These are phyloP conservation scores for Fraxinus floribunda DNA, from an alignment of 305 asterid genomes.

Conservation along the genomic window DNA sequence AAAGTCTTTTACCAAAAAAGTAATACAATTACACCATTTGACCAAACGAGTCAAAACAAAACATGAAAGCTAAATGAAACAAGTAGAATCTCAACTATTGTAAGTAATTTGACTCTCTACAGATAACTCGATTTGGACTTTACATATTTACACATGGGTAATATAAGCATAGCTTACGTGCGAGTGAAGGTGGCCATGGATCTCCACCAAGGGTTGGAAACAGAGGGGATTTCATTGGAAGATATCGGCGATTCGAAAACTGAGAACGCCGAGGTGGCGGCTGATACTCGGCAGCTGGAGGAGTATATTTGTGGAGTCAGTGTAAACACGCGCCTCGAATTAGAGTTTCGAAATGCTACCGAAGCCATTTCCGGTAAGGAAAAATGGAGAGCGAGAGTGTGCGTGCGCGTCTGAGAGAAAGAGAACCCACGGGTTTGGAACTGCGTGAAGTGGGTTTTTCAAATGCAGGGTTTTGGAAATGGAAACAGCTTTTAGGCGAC, in stretches of 20 bases:
- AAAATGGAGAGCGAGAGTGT: neutral
- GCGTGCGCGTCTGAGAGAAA: neutral
- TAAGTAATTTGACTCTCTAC: neutral
- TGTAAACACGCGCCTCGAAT: conserved; percentile 52
- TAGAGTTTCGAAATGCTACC: conserved; percentile 52
- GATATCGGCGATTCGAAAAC: conserved; percentile 45
- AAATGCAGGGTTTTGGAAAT: conserved; percentile 43
- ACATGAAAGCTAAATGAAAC: neutral
- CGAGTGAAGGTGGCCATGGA: conserved; percentile 98
- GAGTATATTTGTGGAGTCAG: conserved; percentile 58
- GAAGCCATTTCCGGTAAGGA: conserved; percentile 56
- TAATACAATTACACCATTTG: neutral
- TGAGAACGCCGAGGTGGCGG: conserved; percentile 43
- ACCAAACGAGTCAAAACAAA: neutral
- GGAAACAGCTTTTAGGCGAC: conserved; percentile 35
- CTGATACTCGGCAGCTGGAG: conserved; percentile 62
- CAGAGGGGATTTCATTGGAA: conserved; percentile 32
- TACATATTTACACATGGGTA: neutral
- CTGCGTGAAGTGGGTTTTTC: conserved; percentile 17
- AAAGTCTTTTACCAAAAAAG: neutral
- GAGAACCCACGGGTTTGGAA: neutral
- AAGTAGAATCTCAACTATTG: neutral
- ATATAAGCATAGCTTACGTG: conserved; percentile 47
- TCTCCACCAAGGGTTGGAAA: conserved; percentile 79
- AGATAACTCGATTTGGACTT: neutral